phyloP scores from a whole-genome alignment of 139 green algal genomes.

The Nannochloris sp. region DNA sequence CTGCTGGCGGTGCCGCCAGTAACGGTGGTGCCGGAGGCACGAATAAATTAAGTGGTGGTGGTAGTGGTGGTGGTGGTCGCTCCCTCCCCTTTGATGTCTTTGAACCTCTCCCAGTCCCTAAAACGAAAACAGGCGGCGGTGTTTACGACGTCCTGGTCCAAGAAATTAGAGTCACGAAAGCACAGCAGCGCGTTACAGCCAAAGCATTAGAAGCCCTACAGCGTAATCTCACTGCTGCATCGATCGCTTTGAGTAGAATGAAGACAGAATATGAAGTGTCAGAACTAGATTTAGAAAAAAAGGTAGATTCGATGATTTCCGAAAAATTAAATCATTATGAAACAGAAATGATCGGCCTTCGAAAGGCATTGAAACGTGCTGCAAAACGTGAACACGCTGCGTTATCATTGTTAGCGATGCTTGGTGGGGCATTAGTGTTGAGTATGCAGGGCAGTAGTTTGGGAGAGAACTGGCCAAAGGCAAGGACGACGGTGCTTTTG shows the following conservation, averaged over 20 bases:
- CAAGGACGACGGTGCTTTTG: neutral
- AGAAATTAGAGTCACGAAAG: constrained; percentile 32
- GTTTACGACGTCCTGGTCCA: constrained; percentile 47
- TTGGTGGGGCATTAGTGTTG: constrained; percentile 9
- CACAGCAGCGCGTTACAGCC: constrained; percentile 29
- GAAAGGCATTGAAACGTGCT: constrained; percentile 3
- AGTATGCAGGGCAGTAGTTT: neutral
- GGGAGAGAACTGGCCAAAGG: neutral
- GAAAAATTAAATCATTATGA: constrained; percentile 4
- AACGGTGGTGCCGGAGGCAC: neutral
- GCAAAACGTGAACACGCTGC: constrained; percentile 11
- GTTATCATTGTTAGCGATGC: constrained; percentile 21
- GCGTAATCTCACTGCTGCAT: constrained; percentile 3
- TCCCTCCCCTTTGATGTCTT: too few species aligned
- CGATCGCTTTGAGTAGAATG: neutral
- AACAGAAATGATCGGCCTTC: constrained; percentile 2
- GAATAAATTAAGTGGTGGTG: neutral
- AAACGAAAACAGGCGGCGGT: constrained; percentile 24
- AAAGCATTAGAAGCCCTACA: constrained; percentile 16
- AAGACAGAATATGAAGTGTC: neutral
- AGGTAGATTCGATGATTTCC: constrained; percentile 6
- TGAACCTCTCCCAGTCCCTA: neutral
- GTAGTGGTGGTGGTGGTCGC: neutral
- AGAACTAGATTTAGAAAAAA: neutral
- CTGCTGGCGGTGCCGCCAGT: neutral